phyloP scores from a whole-genome alignment of 352 stramenopile genomes.

The Thalassiosira sp. region DNA sequence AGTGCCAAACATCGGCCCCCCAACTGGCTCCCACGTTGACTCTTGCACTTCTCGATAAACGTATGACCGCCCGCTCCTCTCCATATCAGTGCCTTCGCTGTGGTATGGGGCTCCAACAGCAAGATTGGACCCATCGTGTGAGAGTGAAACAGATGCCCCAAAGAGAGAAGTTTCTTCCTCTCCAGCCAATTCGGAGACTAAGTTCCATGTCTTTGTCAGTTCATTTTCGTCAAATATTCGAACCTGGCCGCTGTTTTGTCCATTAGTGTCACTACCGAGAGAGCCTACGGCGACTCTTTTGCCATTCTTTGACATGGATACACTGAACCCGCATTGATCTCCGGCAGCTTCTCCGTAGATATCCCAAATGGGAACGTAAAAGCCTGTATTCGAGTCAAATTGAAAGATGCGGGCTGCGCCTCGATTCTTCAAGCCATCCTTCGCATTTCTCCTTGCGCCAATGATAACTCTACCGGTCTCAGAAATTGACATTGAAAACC shows the following conservation, averaged over 20 bases:
- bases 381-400: conserved; percentile 36
- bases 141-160: conserved; percentile 59
- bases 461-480: conserved; percentile 47
- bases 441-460: conserved; percentile 39
- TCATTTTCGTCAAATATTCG: conserved; percentile 56
- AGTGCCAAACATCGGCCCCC: conserved; percentile 27
- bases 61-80: conserved; percentile 46
- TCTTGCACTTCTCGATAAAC: conserved; percentile 45
- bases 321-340: conserved; percentile 60
- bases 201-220: conserved; percentile 27
- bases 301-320: conserved; percentile 57
- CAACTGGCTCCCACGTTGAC: conserved; percentile 38
- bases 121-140: conserved; percentile 47
- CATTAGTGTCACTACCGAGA: conserved; percentile 50
- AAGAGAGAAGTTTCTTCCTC: conserved; percentile 47
- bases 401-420: conserved; percentile 49
- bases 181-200: conserved; percentile 41
- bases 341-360: conserved; percentile 51
- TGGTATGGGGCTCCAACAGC: conserved; percentile 55
- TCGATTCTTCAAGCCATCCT: conserved; percentile 54
- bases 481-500: conserved; percentile 55
- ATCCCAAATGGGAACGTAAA: conserved; percentile 39
- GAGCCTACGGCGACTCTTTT: conserved; percentile 48
- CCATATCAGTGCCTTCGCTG: conserved; percentile 31
- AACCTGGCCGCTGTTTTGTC: conserved; percentile 52